These are phyloP conservation scores for Coelastrella sp. DNA, from an alignment of 139 green algal species.

Conservation along the genomic window DNA sequence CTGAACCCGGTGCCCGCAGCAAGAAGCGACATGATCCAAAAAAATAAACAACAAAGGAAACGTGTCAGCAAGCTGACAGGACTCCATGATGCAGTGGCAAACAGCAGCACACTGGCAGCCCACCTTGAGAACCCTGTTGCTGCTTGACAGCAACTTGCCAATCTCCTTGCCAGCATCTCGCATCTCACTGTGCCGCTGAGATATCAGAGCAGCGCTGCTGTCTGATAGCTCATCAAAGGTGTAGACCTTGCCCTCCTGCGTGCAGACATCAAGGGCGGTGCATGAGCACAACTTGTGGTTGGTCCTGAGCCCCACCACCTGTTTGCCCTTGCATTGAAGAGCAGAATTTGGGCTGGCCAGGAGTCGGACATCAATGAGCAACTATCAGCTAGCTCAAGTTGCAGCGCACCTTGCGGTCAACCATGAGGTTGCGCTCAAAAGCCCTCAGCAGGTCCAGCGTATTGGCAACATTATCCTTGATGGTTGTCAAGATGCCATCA, in stretches of 20 bases:
- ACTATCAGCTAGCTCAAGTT: not conserved
- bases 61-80: no score
- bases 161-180: constrained; percentile 87
- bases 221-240: constrained; percentile 84
- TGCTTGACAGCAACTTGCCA: constrained; percentile 82
- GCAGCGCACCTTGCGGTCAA: constrained; percentile 90
- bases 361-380: not conserved
- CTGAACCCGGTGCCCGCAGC: no score
- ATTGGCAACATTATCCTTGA: constrained; percentile 86
- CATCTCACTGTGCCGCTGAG: constrained; percentile 75
- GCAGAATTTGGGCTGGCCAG: no score
- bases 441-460: constrained; percentile 45
- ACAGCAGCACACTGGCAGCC: not conserved
- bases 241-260: constrained; percentile 68
- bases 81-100: not conserved
- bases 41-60: no score
- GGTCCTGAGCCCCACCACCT: no score
- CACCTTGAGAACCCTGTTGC: constrained; percentile 76
- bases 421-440: constrained; percentile 89
- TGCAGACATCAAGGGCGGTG: no score
- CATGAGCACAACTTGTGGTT: no score
- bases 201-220: constrained; percentile 62
- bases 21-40: no score
- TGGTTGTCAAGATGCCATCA: constrained; percentile 74
- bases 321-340: no score